Evolutionary conservation across 306 rosid genomes (phyloP).

Genomic region (Prunus persica): Prunus_persica_NCBIv2 NC_034015.1:950001-950500

Average conservation of each 20-base stretch:
- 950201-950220: slow-evolving; percentile 46
- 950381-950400: slow-evolving; percentile 38
- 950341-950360: slow-evolving; percentile 76
- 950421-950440: background rate
- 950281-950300: slow-evolving; percentile 73
- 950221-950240: slow-evolving; percentile 68
- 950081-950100: slow-evolving; percentile 58
- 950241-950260: slow-evolving; percentile 83
- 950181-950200: background rate
- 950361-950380: slow-evolving; percentile 88
- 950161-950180: background rate
- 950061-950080: slow-evolving; percentile 63
- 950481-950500: background rate
- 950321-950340: slow-evolving; percentile 76
- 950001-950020: background rate
- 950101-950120: slow-evolving; percentile 64
- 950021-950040: slow-evolving; percentile 40
- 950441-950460: background rate
- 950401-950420: too few relatives aligned
- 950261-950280: slow-evolving; percentile 91
- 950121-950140: slow-evolving; percentile 27
- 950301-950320: slow-evolving; percentile 65
- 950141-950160: background rate
- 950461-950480: background rate
- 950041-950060: slow-evolving; percentile 74